Evolutionary conservation across 2,329 filamentous ascomycete genomes (phyloP).

Genomic region (Trichocomaceae sp.): DNA sequence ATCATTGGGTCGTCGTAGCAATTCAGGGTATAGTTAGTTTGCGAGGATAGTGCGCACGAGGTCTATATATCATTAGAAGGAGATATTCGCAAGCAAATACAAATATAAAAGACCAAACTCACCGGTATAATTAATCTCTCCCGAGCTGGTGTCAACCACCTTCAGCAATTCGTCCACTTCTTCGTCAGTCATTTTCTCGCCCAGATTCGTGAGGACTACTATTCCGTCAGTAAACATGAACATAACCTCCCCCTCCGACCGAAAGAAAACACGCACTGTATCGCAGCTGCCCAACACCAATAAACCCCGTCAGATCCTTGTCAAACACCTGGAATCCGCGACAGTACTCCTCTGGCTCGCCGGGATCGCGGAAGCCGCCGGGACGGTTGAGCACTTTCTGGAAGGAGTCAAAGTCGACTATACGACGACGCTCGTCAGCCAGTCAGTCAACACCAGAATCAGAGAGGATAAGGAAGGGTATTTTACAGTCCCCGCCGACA

Average conservation of each 20-base stretch:
- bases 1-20: slow-evolving; percentile 4
- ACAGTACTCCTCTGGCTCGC: slow-evolving; percentile 97
- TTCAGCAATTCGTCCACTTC: slow-evolving; percentile 98
- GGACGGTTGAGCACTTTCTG: slow-evolving; percentile 94
- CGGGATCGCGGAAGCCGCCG: slow-evolving; percentile 94
- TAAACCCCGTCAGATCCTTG: slow-evolving; percentile 97
- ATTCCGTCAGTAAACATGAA: neutral
- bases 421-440: neutral
- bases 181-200: slow-evolving; percentile 98
- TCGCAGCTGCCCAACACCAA: slow-evolving; percentile 93
- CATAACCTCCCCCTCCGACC: no score
- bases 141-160: slow-evolving; percentile 90
- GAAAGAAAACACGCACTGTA: slow-evolving; percentile 54
- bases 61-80: slow-evolving; percentile 44
- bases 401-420: slow-evolving; percentile 98
- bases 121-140: slow-evolving; percentile 98
- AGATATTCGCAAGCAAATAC: neutral
- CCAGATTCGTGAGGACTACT: slow-evolving; percentile 94
- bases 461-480: slow-evolving; percentile 41
- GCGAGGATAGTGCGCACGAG: slow-evolving; percentile 81
- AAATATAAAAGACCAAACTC: slow-evolving; percentile 30
- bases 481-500: slow-evolving; percentile 84
- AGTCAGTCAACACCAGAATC: neutral
- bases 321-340: slow-evolving; percentile 99
- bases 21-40: slow-evolving; percentile 50